phyloP scores from a whole-genome alignment of 2,329 filamentous ascomycete genomes.

The Aspergillus niger region DNA sequence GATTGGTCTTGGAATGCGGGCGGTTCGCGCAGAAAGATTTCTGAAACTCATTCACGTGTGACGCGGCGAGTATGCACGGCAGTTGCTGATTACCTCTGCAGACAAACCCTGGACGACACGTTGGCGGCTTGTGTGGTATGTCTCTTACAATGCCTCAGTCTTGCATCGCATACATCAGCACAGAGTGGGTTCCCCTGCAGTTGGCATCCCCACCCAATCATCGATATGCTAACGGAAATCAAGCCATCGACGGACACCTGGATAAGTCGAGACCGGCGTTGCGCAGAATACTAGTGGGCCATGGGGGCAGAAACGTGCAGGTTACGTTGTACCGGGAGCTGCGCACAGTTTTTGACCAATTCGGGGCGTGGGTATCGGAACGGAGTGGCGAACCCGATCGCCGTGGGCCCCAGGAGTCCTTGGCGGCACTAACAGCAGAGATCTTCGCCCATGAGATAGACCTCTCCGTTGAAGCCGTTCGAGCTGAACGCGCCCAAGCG shows the following conservation, averaged over 20 bases:
- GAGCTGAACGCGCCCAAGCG: slow-evolving; percentile 42
- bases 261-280: slow-evolving; percentile 32
- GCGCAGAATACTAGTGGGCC: slow-evolving; percentile 29
- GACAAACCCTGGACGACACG: slow-evolving; percentile 37
- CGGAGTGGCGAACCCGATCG: slow-evolving; percentile 22
- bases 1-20: not conserved
- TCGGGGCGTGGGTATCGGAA: slow-evolving; percentile 29
- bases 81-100: not conserved
- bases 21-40: not conserved
- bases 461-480: slow-evolving; percentile 38
- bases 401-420: slow-evolving; percentile 26
- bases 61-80: not conserved
- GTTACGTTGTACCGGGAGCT: slow-evolving; percentile 39
- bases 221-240: slow-evolving; percentile 27
- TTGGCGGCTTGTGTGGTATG: slow-evolving; percentile 43
- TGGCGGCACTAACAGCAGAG: slow-evolving; percentile 31
- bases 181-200: slow-evolving; percentile 26
- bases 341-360: slow-evolving; percentile 33
- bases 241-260: slow-evolving; percentile 36
- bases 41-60: not conserved
- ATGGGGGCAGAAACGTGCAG: slow-evolving; percentile 39
- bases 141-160: slow-evolving; percentile 41
- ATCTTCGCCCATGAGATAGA: slow-evolving; percentile 39
- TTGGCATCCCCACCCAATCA: not conserved
- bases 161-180: slow-evolving; percentile 24